phyloP scores from a whole-genome alignment of 805 yeast species.

The Yamadazyma paraphyllophila region DNA sequence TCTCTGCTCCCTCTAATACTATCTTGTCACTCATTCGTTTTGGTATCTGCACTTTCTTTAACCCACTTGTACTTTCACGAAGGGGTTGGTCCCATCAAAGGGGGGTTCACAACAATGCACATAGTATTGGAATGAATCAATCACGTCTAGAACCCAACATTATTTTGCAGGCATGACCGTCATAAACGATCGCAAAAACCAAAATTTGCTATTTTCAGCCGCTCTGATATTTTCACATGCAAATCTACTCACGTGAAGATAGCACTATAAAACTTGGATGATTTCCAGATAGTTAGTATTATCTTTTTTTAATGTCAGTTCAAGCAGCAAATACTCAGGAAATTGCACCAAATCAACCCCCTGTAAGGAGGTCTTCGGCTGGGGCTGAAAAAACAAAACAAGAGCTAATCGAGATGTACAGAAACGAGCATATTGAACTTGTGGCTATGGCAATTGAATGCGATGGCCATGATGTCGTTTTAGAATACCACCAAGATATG shows the following conservation, averaged over 20 bases:
- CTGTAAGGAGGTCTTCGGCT: not conserved
- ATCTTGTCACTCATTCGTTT: no score
- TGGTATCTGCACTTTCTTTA: no score
- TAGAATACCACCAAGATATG: constrained; percentile 23
- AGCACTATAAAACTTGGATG: not conserved
- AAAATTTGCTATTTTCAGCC: not conserved
- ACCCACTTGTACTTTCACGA: no score
- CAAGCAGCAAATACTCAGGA: not conserved
- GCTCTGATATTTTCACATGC: constrained; percentile 5
- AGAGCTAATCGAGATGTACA: constrained; percentile 17
- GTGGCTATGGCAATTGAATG: constrained; percentile 25
- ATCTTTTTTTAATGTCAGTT: not conserved
- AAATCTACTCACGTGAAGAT: not conserved
- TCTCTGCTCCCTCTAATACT: no score
- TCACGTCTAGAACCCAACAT: no score
- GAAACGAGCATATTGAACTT: constrained; percentile 24
- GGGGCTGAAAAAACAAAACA: constrained; percentile 11
- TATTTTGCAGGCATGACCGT: no score
- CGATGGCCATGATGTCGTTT: constrained; percentile 23
- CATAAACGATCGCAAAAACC: no score
- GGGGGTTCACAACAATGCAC: no score
- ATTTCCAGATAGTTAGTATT: no score
- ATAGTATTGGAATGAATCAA: no score
- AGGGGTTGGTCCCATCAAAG: no score
- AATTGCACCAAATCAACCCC: no score